Percentiles rank a stretch among this genome's conserved stretches.
phyloP scores from a whole-genome alignment of 352 stramenopile species.

The Globisporangium yorkense region DNA sequence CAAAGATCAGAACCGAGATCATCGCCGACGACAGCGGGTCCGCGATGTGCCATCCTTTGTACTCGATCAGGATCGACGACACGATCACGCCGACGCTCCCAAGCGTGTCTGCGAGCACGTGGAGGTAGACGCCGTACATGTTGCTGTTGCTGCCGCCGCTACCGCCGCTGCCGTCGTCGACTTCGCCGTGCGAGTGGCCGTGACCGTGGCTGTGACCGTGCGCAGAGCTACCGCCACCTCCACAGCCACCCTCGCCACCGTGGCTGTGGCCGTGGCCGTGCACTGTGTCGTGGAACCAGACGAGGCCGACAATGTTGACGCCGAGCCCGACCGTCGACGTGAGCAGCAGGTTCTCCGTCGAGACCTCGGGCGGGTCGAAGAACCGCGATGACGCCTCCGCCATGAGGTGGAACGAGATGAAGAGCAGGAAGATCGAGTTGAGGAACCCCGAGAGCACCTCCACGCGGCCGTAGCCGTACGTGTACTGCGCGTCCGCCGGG shows the following conservation, averaged over 20 bases:
- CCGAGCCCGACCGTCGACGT: conserved; percentile 76
- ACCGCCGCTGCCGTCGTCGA: not conserved
- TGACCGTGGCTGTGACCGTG: conserved; percentile 63
- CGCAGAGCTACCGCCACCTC: conserved; percentile 23
- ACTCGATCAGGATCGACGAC: conserved; percentile 81
- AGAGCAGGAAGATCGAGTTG: conserved; percentile 78
- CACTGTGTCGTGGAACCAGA: conserved; percentile 88
- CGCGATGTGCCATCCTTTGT: conserved; percentile 77
- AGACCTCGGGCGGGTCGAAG: conserved; percentile 65
- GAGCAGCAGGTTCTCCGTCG: conserved; percentile 80
- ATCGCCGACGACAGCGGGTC: conserved; percentile 79
- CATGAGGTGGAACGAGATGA: conserved; percentile 84
- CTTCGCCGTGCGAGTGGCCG: conserved; percentile 10
- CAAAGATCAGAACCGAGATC: conserved; percentile 81
- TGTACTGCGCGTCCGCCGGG: conserved; percentile 64
- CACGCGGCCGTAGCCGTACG: conserved; percentile 83
- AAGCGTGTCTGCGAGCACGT: conserved; percentile 86
- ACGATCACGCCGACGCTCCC: conserved; percentile 88
- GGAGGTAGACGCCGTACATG: conserved; percentile 89
- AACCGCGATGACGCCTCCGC: conserved; percentile 71
- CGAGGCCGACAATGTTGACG: conserved; percentile 85
- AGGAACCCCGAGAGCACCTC: conserved; percentile 86
- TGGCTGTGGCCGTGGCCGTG: conserved; percentile 72
- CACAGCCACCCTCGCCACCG: conserved; percentile 20
- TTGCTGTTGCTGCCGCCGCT: conserved; percentile 58